phyloP scores from a whole-genome alignment of 352 stramenopile species.

The Phytophthora lateralis region DNA sequence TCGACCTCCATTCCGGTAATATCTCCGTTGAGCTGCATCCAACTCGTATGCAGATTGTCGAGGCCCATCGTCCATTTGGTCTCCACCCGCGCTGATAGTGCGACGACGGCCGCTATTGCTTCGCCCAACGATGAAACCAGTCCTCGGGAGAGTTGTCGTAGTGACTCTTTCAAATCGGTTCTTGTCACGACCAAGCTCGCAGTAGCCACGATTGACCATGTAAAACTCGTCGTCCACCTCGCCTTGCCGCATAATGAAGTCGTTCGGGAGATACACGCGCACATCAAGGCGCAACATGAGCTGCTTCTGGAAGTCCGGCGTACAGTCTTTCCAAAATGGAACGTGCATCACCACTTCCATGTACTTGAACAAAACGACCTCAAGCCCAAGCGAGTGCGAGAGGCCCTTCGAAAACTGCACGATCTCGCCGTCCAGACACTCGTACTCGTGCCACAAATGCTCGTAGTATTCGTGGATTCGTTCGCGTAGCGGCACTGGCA shows the following conservation, averaged over 20 bases:
- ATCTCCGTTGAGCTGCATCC: slow-evolving; percentile 24
- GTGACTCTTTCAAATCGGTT: slow-evolving; percentile 43
- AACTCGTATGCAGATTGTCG: slow-evolving; percentile 30
- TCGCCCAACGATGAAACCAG: slow-evolving; percentile 6
- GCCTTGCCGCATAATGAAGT: slow-evolving; percentile 68
- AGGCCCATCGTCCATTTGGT: slow-evolving; percentile 11
- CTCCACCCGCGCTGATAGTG: neutral
- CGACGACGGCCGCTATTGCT: slow-evolving; percentile 22
- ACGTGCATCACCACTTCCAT: slow-evolving; percentile 67
- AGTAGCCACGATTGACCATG: slow-evolving; percentile 70
- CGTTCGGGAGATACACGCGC: slow-evolving; percentile 73
- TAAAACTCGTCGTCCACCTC: slow-evolving; percentile 71
- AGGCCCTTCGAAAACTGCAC: slow-evolving; percentile 55
- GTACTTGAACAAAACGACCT: slow-evolving; percentile 67
- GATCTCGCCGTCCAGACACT: slow-evolving; percentile 65
- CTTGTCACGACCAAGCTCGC: slow-evolving; percentile 38
- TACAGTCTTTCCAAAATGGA: slow-evolving; percentile 59
- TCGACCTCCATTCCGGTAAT: slow-evolving; percentile 19
- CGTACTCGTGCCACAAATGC: slow-evolving; percentile 68
- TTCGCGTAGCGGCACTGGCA: slow-evolving; percentile 54
- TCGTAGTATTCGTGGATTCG: slow-evolving; percentile 72
- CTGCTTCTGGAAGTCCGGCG: slow-evolving; percentile 71
- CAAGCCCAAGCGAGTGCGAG: slow-evolving; percentile 56
- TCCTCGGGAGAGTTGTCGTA: slow-evolving; percentile 8
- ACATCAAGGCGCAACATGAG: slow-evolving; percentile 59